Evolutionary conservation across 2,329 filamentous ascomycete genomes (phyloP).

Genomic region (Monosporascus sp.): DNA sequence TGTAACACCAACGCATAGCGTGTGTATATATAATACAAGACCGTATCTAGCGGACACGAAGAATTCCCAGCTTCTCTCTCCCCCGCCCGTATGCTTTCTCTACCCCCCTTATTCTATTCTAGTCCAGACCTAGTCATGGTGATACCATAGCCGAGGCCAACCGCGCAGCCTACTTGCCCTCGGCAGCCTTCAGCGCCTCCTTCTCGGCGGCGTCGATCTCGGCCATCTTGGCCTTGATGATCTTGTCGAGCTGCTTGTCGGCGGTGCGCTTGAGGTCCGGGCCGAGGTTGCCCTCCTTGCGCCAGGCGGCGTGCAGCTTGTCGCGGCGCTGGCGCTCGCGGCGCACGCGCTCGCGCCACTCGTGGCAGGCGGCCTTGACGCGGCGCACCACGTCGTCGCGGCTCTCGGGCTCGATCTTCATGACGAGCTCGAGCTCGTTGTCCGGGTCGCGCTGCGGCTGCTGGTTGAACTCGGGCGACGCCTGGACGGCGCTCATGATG

Average conservation of each 20-base stretch:
- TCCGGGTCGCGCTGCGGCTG: slow-evolving; percentile 53
- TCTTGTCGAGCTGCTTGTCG: slow-evolving; percentile 40
- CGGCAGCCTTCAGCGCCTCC: slow-evolving; percentile 32
- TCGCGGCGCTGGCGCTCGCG: slow-evolving; percentile 41
- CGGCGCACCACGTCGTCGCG: slow-evolving; percentile 40
- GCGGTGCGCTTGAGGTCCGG: slow-evolving; percentile 36
- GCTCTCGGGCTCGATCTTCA: slow-evolving; percentile 48
- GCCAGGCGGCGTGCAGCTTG: slow-evolving; percentile 45
- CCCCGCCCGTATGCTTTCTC: neutral
- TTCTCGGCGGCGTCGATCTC: slow-evolving; percentile 46
- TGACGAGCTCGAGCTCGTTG: slow-evolving; percentile 53
- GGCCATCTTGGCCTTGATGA: slow-evolving; percentile 41
- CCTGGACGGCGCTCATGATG: slow-evolving; percentile 51
- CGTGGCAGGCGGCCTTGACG: slow-evolving; percentile 40
- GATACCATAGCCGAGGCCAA: too few relatives aligned
- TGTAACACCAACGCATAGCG: too few relatives aligned
- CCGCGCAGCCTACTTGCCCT: slow-evolving; percentile 21
- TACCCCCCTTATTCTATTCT: neutral
- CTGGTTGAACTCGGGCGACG: slow-evolving; percentile 51
- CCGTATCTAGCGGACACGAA: too few relatives aligned
- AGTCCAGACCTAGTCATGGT: neutral
- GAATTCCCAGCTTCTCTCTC: too few relatives aligned
- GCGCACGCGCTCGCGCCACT: slow-evolving; percentile 46
- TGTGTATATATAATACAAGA: too few relatives aligned
- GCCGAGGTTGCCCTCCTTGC: slow-evolving; percentile 35